These are phyloP conservation scores for Lathyrus oleraceus DNA, from an alignment of 306 rosid species.

Conservation along the genomic window DNA sequence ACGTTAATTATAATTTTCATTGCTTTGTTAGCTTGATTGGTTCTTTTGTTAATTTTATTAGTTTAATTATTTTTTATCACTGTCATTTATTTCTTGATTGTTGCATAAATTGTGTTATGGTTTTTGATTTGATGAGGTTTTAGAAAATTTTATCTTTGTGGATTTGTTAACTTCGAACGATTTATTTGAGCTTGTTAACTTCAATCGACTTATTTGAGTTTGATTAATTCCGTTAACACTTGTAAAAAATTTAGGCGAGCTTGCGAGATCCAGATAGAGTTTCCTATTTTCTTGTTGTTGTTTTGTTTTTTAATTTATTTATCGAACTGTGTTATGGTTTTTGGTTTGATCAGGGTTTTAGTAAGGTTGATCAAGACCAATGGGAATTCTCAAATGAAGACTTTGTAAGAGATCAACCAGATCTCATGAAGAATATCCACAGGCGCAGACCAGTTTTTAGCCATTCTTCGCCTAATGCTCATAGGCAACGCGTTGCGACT, in stretches of 20 bases:
- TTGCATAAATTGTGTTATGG: background rate
- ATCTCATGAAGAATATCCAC: slow-evolving; percentile 72
- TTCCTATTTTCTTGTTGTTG: background rate
- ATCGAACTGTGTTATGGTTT: slow-evolving; percentile 21
- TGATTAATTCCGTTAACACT: background rate
- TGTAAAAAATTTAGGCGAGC: background rate
- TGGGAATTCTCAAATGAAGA: slow-evolving; percentile 88
- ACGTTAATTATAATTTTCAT: background rate
- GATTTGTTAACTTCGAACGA: background rate
- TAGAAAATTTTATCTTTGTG: slow-evolving; percentile 57
- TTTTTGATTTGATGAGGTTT: slow-evolving; percentile 51
- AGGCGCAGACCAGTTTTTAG: slow-evolving; percentile 85
- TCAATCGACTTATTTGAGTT: too few species aligned
- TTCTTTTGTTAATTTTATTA: background rate
- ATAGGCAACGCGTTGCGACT: slow-evolving; percentile 45
- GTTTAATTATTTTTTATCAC: background rate
- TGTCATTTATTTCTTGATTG: slow-evolving; percentile 2
- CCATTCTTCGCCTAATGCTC: slow-evolving; percentile 80
- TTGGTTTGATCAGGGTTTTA: slow-evolving; percentile 68
- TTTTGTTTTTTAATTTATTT: slow-evolving; percentile 7
- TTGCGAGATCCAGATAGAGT: background rate
- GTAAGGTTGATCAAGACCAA: slow-evolving; percentile 74
- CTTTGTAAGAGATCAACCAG: slow-evolving; percentile 75
- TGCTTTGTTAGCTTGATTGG: too few species aligned
- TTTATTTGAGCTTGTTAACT: background rate